Percentiles rank a stretch among this genome's conserved stretches.
Evolutionary conservation across 108 stramenopile species (phyloP).

Genomic region (Parietichytrium sp.): DNA sequence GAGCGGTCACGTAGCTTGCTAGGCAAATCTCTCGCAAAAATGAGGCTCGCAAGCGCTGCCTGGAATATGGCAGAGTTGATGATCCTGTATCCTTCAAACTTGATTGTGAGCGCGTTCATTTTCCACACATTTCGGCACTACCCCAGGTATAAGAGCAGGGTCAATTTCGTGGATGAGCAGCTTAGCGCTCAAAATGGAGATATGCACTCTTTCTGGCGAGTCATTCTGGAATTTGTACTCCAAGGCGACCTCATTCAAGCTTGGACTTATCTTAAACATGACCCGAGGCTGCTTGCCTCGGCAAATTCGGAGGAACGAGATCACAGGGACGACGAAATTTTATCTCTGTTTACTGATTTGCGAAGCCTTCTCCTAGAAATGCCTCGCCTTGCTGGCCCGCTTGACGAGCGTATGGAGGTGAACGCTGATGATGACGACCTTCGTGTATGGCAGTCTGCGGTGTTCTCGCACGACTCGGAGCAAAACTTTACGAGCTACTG

Average conservation of each 20-base stretch:
- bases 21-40: neutral
- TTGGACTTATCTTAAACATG: neutral
- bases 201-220: neutral
- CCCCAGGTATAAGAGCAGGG: too few species aligned
- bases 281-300: too few species aligned
- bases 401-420: too few species aligned
- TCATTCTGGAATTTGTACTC: neutral
- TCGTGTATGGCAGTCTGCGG: neutral
- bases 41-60: slow-evolving; percentile 1
- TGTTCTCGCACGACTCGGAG: neutral
- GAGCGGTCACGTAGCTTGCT: neutral
- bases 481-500: neutral
- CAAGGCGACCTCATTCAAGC: slow-evolving; percentile 9
- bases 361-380: neutral
- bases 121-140: too few species aligned
- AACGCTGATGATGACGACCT: neutral
- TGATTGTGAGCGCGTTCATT: neutral
- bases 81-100: neutral
- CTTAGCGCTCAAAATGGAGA: neutral
- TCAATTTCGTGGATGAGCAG: neutral
- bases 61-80: slow-evolving; percentile 18
- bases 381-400: slow-evolving; percentile 27
- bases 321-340: too few species aligned
- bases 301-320: too few species aligned
- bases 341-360: neutral